phyloP scores from a whole-genome alignment of 345 rosid genomes.

The Eucalyptus guilfoylei region DNA sequence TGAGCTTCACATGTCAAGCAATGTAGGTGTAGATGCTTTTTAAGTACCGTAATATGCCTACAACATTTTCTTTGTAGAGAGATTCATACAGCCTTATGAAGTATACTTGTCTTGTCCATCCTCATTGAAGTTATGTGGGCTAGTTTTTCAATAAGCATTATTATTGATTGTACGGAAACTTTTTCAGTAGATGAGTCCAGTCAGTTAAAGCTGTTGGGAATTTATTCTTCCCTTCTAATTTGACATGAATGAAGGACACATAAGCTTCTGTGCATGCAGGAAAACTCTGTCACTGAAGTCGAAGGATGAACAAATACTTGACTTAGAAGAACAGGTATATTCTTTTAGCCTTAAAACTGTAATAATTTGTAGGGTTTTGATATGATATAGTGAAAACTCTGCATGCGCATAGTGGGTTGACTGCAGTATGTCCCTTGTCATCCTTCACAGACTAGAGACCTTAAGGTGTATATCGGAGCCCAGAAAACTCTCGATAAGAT shows the following conservation, averaged over 20 bases:
- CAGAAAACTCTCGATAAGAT: constrained; percentile 51
- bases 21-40: background rate
- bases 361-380: background rate
- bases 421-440: background rate
- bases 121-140: background rate
- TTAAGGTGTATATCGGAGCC: constrained; percentile 59
- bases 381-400: background rate
- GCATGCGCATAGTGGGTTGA: background rate
- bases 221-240: background rate
- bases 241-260: background rate
- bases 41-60: background rate
- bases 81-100: background rate
- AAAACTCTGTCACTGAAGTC: constrained; percentile 16
- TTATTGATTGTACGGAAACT: background rate
- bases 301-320: constrained; percentile 51
- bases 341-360: background rate
- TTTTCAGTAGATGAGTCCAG: background rate
- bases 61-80: background rate
- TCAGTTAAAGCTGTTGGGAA: background rate
- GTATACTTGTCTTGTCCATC: background rate
- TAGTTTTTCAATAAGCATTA: background rate
- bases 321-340: constrained; percentile 77
- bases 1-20: background rate
- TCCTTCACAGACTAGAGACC: constrained; percentile 56
- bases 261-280: constrained; percentile 8